Percentiles rank a stretch among this genome's conserved stretches.
Evolutionary conservation across 805 yeast genomes (phyloP).

Genomic region (Cyberlindnera mrakii): DNA sequence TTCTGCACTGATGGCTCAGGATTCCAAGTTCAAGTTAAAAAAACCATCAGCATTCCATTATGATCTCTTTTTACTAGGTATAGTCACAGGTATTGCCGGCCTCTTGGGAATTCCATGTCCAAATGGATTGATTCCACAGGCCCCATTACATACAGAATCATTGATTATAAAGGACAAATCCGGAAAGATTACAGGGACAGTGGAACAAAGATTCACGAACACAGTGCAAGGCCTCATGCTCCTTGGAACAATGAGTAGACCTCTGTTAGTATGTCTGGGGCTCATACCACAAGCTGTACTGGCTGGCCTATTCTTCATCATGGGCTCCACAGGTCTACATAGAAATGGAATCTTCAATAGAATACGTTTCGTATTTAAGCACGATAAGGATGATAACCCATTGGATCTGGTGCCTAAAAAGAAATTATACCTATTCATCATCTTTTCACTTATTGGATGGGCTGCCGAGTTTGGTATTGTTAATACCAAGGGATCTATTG

Average conservation of each 20-base stretch:
- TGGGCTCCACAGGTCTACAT: constrained; percentile 80
- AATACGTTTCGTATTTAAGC: constrained; percentile 47
- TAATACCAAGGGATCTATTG: constrained; percentile 85
- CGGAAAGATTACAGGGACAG: constrained; percentile 38
- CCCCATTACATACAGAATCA: constrained; percentile 86
- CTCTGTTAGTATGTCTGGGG: constrained; percentile 74
- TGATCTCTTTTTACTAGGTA: constrained; percentile 80
- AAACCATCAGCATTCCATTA: constrained; percentile 92
- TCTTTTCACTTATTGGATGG: constrained; percentile 59
- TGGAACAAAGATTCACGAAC: constrained; percentile 87
- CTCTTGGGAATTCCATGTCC: constrained; percentile 92
- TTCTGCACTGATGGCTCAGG: constrained; percentile 89
- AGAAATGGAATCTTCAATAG: constrained; percentile 59
- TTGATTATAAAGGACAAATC: constrained; percentile 43
- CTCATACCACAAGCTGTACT: constrained; percentile 88
- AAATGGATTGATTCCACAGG: constrained; percentile 94
- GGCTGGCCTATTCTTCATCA: constrained; percentile 87
- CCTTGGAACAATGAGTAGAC: constrained; percentile 84
- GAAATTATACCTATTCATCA: constrained; percentile 46
- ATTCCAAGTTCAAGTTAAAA: constrained; percentile 66
- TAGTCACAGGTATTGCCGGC: constrained; percentile 85
- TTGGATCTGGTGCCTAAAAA: constrained; percentile 15
- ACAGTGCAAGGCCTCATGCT: constrained; percentile 79
- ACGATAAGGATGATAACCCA: not conserved
- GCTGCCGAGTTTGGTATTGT: constrained; percentile 82